Percentiles rank a stretch among this genome's conserved stretches.
Conservation (phyloP, 2,329 filamentous ascomycete genomes). For the Nectriaceae sp. region DNA sequence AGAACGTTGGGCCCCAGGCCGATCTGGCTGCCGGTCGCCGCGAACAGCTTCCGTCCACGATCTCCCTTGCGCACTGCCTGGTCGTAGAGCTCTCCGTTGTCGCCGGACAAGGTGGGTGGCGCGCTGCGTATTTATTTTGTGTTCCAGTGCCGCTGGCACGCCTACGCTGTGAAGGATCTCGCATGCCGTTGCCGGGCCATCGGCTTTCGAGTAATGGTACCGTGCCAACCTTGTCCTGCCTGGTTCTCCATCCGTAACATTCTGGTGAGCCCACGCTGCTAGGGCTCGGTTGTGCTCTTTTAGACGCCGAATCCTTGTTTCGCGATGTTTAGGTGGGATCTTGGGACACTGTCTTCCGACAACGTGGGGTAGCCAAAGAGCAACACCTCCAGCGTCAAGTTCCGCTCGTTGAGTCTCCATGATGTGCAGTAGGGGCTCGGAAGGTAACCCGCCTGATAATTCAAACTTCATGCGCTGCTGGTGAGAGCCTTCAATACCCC, state of each 20-base stretch:
- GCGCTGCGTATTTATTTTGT: not conserved
- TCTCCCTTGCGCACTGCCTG: not conserved
- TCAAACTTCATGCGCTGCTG: constrained; percentile 4
- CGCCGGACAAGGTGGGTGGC: not conserved
- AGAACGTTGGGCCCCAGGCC: not conserved
- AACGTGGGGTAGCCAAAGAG: not conserved
- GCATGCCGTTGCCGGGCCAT: not conserved
- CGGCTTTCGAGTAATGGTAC: not conserved
- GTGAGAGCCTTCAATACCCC: constrained; percentile 5
- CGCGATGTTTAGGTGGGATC: too few relatives aligned
- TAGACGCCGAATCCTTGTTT: not conserved
- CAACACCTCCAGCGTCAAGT: constrained; percentile 3
- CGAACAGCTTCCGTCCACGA: not conserved
- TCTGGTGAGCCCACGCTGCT: not conserved
- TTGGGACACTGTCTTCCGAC: not conserved
- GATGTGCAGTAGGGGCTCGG: not conserved
- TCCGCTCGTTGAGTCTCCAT: constrained; percentile 3
- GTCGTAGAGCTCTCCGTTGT: not conserved
- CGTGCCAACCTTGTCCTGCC: constrained; percentile 5
- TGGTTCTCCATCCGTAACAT: not conserved
- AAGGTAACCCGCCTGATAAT: not conserved
- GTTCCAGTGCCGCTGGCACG: not conserved
- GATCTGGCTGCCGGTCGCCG: not conserved
- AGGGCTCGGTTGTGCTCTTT: not conserved
- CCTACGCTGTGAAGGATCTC: not conserved